Percentiles rank a stretch among this genome's conserved stretches.
Evolutionary conservation across 2,329 filamentous ascomycete species (phyloP).

Genomic region (Seiridium cupressi): DNA sequence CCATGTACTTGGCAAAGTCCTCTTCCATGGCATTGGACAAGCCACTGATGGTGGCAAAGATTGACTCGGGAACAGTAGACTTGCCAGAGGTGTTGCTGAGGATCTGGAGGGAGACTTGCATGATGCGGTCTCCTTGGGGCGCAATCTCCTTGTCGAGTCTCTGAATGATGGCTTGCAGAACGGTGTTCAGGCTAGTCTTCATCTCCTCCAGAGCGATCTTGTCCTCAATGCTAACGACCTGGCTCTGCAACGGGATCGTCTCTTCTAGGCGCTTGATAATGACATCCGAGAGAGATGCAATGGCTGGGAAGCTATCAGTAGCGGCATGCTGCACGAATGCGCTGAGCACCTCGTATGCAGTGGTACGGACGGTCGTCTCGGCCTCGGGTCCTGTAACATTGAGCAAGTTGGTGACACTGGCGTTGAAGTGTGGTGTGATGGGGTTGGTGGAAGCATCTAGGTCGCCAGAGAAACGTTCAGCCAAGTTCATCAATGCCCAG

Average conservation of each 20-base stretch:
- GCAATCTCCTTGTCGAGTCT: slow-evolving; percentile 88
- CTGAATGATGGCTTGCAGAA: slow-evolving; percentile 87
- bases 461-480: slow-evolving; percentile 91
- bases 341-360: slow-evolving; percentile 95
- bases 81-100: slow-evolving; percentile 76
- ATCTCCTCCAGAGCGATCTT: slow-evolving; percentile 95
- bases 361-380: slow-evolving; percentile 87
- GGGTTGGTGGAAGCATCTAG: slow-evolving; percentile 75
- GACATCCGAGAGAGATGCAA: slow-evolving; percentile 81
- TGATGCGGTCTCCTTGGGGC: slow-evolving; percentile 89
- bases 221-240: slow-evolving; percentile 96
- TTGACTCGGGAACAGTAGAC: slow-evolving; percentile 89
- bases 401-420: slow-evolving; percentile 83
- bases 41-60: slow-evolving; percentile 91
- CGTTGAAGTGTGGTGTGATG: slow-evolving; percentile 88
- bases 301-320: slow-evolving; percentile 75
- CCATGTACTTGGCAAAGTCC: slow-evolving; percentile 97
- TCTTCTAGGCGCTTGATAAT: slow-evolving; percentile 89
- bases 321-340: slow-evolving; percentile 91
- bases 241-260: slow-evolving; percentile 82
- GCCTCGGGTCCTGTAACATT: slow-evolving; percentile 80
- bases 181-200: slow-evolving; percentile 91
- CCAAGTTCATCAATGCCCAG: slow-evolving; percentile 98
- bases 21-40: slow-evolving; percentile 88
- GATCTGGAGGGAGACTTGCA: slow-evolving; percentile 82